phyloP scores from a whole-genome alignment of 2,329 filamentous ascomycete genomes.

The Aurifilum marmelostoma region DNA sequence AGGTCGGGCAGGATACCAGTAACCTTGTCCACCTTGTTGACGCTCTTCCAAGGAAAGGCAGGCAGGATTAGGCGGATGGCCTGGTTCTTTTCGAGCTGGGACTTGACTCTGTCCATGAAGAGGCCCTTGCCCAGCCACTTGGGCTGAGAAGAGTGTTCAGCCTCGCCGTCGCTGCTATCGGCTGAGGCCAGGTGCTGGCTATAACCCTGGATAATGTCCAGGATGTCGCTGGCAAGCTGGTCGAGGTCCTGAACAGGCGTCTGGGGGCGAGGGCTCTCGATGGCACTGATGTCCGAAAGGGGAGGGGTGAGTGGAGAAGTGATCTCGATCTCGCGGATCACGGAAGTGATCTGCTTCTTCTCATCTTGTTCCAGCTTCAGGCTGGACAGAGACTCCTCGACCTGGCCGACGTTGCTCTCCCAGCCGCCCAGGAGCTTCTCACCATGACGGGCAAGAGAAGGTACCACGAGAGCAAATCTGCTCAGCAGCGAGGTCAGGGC shows the following conservation, averaged over 20 bases:
- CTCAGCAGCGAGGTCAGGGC: not conserved
- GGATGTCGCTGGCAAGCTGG: conserved; percentile 4
- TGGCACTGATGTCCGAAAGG: not conserved
- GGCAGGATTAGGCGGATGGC: conserved; percentile 14
- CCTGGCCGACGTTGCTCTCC: not conserved
- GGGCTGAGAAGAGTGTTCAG: not conserved
- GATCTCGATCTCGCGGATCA: not conserved
- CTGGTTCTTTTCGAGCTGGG: conserved; percentile 8
- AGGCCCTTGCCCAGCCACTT: conserved; percentile 8
- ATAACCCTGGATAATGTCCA: not conserved
- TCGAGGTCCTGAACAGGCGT: not conserved
- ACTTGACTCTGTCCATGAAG: conserved; percentile 10
- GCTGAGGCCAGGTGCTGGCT: conserved; percentile 1
- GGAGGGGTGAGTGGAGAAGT: not conserved
- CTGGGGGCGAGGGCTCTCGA: not conserved
- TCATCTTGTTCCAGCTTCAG: conserved; percentile 1
- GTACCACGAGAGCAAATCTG: not conserved
- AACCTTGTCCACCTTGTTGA: conserved; percentile 38
- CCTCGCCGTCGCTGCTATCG: not conserved
- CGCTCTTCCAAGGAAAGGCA: conserved; percentile 33
- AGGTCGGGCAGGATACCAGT: conserved; percentile 44
- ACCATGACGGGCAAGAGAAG: not conserved
- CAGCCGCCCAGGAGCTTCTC: not conserved
- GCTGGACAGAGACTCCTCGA: not conserved
- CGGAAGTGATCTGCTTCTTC: not conserved